These are phyloP conservation scores for Borovskyia barvae DNA, from an alignment of 208 protist genomes.

Conservation along the genomic window DNA sequence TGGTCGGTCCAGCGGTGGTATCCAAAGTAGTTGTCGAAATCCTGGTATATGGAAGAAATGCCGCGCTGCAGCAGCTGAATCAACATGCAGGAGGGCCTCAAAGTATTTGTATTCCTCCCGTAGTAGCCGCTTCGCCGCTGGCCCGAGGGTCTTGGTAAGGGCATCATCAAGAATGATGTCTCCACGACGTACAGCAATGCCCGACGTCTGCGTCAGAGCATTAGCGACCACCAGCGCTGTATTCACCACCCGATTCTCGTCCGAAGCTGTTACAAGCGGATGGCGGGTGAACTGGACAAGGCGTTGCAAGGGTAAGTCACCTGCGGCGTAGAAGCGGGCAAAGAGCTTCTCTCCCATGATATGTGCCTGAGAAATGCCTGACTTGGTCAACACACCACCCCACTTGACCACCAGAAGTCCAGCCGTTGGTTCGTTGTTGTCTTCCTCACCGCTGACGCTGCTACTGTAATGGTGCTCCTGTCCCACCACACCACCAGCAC, in stretches of 20 bases:
- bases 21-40: constrained; percentile 44
- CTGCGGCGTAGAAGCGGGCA: constrained; percentile 54
- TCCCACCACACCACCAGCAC: not conserved
- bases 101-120: constrained; percentile 53
- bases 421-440: constrained; percentile 2
- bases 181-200: constrained; percentile 17
- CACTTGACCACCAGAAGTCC: constrained; percentile 61
- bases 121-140: constrained; percentile 32
- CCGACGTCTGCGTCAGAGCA: constrained; percentile 38
- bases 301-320: constrained; percentile 41
- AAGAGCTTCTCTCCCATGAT: constrained; percentile 52
- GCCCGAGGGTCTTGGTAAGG: constrained; percentile 42
- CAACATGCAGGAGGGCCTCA: constrained; percentile 46
- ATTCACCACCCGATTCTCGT: constrained; percentile 43
- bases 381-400: constrained; percentile 48
- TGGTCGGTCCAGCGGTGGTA: constrained; percentile 27
- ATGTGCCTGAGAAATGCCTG: constrained; percentile 43
- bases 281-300: constrained; percentile 39
- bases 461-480: not conserved
- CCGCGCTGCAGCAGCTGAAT: constrained; percentile 28
- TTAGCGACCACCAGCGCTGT: constrained; percentile 51
- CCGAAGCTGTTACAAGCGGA: constrained; percentile 28
- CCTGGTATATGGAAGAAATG: constrained; percentile 59
- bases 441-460: constrained; percentile 12
- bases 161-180: constrained; percentile 35